Evolutionary conservation across 169 alveolate species (phyloP).

Genomic region (Cystoisospora suis): DNA sequence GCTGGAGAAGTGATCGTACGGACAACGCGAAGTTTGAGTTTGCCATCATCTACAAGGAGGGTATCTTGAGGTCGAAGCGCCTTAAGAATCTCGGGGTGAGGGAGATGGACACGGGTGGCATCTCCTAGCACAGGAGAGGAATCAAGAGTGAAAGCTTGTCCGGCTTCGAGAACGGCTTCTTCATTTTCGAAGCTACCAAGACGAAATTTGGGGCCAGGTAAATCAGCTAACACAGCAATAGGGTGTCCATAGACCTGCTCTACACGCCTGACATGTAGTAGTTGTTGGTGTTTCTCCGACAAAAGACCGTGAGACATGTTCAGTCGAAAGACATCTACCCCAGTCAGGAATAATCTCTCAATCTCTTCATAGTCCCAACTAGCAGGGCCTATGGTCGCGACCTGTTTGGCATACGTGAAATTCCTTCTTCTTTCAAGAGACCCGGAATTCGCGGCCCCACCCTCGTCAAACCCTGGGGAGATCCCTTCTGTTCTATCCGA

Average conservation of each 20-base stretch:
- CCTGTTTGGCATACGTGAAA: conserved; percentile 56
- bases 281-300: conserved; percentile 87
- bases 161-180: conserved; percentile 86
- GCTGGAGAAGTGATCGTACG: background rate
- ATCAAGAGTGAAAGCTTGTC: conserved; percentile 88
- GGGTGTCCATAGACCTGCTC: conserved; percentile 73
- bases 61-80: conserved; percentile 90
- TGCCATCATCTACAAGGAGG: conserved; percentile 95
- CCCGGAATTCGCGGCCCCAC: no score
- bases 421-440: background rate
- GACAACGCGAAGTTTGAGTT: conserved; percentile 87
- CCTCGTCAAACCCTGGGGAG: no score
- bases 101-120: conserved; percentile 84
- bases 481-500: no score
- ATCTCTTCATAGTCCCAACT: conserved; percentile 51
- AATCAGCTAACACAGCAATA: conserved; percentile 65
- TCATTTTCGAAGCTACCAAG: conserved; percentile 89
- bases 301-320: conserved; percentile 98
- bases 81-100: conserved; percentile 87
- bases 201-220: conserved; percentile 97
- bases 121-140: conserved; percentile 90
- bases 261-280: conserved; percentile 79
- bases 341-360: conserved; percentile 78
- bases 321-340: conserved; percentile 95
- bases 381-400: conserved; percentile 66